phyloP scores from a whole-genome alignment of 768 basidiomycete species.

The Daedaleopsis sinensis region DNA sequence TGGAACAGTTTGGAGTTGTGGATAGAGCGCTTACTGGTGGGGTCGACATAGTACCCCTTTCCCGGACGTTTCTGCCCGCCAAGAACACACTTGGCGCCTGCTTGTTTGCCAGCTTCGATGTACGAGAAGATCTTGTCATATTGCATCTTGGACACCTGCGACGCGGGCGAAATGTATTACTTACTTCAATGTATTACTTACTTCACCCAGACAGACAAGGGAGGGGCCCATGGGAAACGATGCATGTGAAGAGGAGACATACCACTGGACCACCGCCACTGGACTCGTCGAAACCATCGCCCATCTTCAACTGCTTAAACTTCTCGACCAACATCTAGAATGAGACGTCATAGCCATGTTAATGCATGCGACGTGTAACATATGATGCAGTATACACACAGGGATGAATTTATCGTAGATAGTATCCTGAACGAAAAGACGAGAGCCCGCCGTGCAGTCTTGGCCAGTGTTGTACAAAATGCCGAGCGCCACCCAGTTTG shows the following conservation, averaged over 20 bases:
- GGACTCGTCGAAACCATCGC: slow-evolving; percentile 78
- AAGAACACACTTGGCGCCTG: slow-evolving; percentile 77
- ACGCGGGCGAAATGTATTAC: not conserved
- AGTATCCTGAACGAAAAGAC: slow-evolving; percentile 85
- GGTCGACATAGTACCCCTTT: slow-evolving; percentile 88
- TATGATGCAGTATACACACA: not conserved
- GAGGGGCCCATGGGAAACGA: too few species aligned
- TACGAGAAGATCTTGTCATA: slow-evolving; percentile 87
- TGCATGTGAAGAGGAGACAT: slow-evolving; percentile 24
- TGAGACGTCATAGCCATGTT: not conserved
- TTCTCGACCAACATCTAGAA: slow-evolving; percentile 58
- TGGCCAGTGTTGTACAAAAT: slow-evolving; percentile 91
- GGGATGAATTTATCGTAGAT: slow-evolving; percentile 85
- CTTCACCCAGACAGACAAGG: not conserved
- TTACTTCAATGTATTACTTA: too few species aligned
- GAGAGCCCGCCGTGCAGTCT: slow-evolving; percentile 91
- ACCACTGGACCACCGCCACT: slow-evolving; percentile 86
- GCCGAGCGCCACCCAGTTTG: slow-evolving; percentile 84
- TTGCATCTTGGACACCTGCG: slow-evolving; percentile 78
- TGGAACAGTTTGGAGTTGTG: not conserved
- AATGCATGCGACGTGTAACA: too few species aligned
- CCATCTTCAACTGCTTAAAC: slow-evolving; percentile 71
- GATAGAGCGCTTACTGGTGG: slow-evolving; percentile 67
- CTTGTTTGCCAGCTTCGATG: slow-evolving; percentile 81
- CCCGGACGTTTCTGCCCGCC: slow-evolving; percentile 80